Evolutionary conservation across 2,329 filamentous ascomycete species (phyloP).

Genomic region (Colletotrichum higginsianum): DNA sequence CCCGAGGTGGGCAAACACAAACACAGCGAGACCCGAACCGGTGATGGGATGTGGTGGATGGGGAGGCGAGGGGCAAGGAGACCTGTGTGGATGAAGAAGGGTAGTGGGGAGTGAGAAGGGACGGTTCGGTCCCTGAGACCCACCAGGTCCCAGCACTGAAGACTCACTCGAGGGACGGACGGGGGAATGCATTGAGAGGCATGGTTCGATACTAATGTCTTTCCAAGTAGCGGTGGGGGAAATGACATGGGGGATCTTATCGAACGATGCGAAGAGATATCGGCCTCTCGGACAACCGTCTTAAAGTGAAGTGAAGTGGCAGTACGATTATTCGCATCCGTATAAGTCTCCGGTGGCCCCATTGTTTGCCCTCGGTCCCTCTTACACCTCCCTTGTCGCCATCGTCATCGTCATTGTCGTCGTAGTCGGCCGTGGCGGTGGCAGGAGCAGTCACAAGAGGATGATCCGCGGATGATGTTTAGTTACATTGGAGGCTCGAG

Average conservation of each 20-base stretch:
- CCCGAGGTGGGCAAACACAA: conserved; percentile 15
- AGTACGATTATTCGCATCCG: not conserved
- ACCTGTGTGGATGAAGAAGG: conserved; percentile 14
- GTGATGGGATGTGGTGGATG: conserved; percentile 1
- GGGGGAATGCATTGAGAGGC: conserved; percentile 5
- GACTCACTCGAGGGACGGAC: conserved; percentile 11
- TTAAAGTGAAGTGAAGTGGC: not conserved
- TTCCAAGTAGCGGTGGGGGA: conserved; percentile 32
- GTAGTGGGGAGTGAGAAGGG: conserved; percentile 17
- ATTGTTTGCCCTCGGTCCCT: not conserved
- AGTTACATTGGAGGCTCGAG: conserved; percentile 23
- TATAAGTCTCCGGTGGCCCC: conserved; percentile 1
- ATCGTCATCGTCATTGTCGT: not conserved
- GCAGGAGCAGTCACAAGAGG: conserved; percentile 8
- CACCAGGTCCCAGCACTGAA: conserved; percentile 26
- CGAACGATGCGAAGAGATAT: conserved; percentile 13
- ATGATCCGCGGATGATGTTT: conserved; percentile 6
- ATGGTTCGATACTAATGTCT: conserved; percentile 34
- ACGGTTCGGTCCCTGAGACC: conserved; percentile 40
- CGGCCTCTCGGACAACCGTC: conserved; percentile 26
- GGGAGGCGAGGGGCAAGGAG: conserved; percentile 4
- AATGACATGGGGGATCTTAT: conserved; percentile 25
- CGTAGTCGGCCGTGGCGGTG: no score
- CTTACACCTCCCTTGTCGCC: not conserved
- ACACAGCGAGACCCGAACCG: conserved; percentile 10